Base-by-base conservation (phyloP, 768 basidiomycete genomes). In the Coprinopsis sp. region DNA sequence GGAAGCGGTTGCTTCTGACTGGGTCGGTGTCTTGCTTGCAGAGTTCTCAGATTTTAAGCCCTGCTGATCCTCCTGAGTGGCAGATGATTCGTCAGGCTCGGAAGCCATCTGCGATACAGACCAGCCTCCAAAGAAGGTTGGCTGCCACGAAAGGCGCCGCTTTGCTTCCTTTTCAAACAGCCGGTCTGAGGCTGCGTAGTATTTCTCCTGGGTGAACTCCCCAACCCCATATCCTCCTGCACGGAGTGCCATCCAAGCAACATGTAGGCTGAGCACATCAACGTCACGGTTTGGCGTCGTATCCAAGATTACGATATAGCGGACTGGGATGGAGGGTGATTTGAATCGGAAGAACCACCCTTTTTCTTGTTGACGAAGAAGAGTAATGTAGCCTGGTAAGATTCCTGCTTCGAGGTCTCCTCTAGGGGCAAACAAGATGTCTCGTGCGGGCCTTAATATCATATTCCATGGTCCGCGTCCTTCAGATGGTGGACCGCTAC, bases 181-280 rank as follows among this genome's bases (percentile, higher is more conserved):
- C 10, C 23, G 40, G 37, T 53, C 40, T 10, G 47, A 53, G 1
- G 51, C 47, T 19, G 31, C n/a, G 23, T 34, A 6, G 29, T 53
- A 54, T 25, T 54, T 54, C 4, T 22, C 12, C 18, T 11, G 16
- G 10, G 25, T 37, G 46, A 33, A 22, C 22, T 39, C 47, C 64
- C 65, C 12, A 52, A 22, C 1, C 46, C 64, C 18, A 58, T 44
- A 56, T 6, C 60, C 60, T 1, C 47, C 28, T 6, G 65, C 65
- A 13, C 58, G 53, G 14, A 67, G 50, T 2, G 65, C 65, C 0
- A 60, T 60, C 61, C 63, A 64, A 8, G 63, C 53, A 3, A 64
- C 57, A 7, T 58, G 44, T 14, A 46, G 40, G 16, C 51, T 53
- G 14, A 62, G 37, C 12, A 42, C 18, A 6, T 44, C 42, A 30